Base-by-base conservation (phyloP, 2,329 filamentous ascomycete species). In the Cladosporium sp. region DNA sequence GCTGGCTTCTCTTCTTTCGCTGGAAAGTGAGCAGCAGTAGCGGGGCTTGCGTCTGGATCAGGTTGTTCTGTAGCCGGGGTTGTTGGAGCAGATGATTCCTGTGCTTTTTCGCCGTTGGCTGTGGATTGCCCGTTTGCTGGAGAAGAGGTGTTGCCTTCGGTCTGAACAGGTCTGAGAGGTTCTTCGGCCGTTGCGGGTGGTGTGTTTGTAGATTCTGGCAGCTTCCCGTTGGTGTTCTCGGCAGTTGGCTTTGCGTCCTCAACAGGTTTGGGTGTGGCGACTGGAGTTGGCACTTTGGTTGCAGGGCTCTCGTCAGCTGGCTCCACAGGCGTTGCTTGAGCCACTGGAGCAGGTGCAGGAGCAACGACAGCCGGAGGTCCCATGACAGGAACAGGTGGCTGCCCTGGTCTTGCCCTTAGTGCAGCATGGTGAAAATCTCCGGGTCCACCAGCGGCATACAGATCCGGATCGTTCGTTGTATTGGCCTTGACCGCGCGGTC, bases 381-480 rank as follows among this genome's bases (percentile, higher is more conserved):
- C 19, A 50, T 43, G 3, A 35, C 45, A 30, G 53, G 39, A 7
- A 53, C 38, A 2, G 46, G 43, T 16, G 59, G 47, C 35, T 56
- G 57, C 2, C 40, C 56, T 7, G 53, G 22, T 29, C 58, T 49
- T 27, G 49, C 50, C 43, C 60, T 50, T 18, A 63, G 50, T 25
- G 57, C 57, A 9, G 56, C 59, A n/a, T 53, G 59, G 39, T 55
- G 53, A 19, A 43, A 50, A 33, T 64, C 63, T 16, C 55, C 50
- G 22, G 53, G 55, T 3, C 59, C 57, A 3, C 62, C 62, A 5
- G 62, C 61, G 45, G 62, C 60, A 46, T 70, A 71, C 56, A 66
- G 66, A 52, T 71, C 68, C 11, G 68, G 68, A 53, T 71, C 67
- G 45, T 70, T 70, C 46, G 68, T 58, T 12, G 62, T 67, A 48